phyloP scores from a whole-genome alignment of 139 green algal species.

The Chara braunii region DNA sequence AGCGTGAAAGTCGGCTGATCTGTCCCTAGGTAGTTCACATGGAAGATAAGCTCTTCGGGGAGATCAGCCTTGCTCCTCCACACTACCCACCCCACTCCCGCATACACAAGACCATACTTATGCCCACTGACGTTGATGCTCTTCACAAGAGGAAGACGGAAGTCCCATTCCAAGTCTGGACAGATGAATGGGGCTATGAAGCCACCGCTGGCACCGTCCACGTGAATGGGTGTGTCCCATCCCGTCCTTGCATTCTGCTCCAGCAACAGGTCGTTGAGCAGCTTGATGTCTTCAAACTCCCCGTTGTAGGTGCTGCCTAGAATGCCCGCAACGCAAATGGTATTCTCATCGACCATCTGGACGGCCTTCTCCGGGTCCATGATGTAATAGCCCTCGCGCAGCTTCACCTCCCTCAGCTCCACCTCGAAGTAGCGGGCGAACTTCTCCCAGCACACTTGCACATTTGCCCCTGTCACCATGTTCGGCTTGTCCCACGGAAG shows the following conservation, averaged over 20 bases:
- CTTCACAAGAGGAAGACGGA: constrained; percentile 32
- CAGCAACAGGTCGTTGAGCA: constrained; percentile 21
- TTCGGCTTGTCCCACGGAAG: constrained; percentile 33
- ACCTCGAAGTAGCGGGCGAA: constrained; percentile 42
- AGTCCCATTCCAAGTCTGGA: constrained; percentile 44
- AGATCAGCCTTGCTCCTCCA: constrained; percentile 33
- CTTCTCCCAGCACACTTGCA: constrained; percentile 44
- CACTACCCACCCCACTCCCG: constrained; percentile 37
- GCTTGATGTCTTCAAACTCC: constrained; percentile 39
- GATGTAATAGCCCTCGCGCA: constrained; percentile 12
- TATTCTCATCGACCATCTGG: constrained; percentile 42
- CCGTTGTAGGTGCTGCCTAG: constrained; percentile 39
- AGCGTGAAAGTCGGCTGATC: constrained; percentile 36
- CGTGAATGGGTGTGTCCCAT: constrained; percentile 38
- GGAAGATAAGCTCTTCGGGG: constrained; percentile 39
- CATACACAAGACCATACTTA: constrained; percentile 44
- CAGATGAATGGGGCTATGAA: constrained; percentile 44
- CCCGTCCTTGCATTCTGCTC: constrained; percentile 21
- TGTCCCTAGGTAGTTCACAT: constrained; percentile 41
- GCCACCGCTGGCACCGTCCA: constrained; percentile 43
- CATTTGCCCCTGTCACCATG: constrained; percentile 23
- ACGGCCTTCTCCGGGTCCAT: constrained; percentile 39
- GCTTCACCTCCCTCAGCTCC: constrained; percentile 25
- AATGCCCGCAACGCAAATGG: constrained; percentile 40
- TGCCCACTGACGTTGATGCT: constrained; percentile 41